phyloP scores from a whole-genome alignment of 1,139 yeast genomes.

The Debaryomycetaceae sp. region DNA sequence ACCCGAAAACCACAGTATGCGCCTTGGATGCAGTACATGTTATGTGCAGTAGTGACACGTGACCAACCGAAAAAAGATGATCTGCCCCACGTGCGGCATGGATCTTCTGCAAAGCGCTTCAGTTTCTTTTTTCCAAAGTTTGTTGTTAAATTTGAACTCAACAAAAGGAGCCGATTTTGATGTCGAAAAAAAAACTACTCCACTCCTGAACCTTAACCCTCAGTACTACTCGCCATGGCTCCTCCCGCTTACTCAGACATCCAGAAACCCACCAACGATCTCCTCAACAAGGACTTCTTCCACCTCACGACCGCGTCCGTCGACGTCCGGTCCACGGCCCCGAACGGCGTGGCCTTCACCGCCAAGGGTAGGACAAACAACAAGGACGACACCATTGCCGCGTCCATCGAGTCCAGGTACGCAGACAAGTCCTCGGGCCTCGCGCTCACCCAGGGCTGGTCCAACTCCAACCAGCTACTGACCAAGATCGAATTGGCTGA shows the following conservation, averaged over 20 bases:
- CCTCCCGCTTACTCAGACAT: constrained; percentile 84
- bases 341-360: constrained; percentile 92
- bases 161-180: no score
- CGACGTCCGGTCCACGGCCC: constrained; percentile 87
- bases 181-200: no score
- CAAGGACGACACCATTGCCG: constrained; percentile 75
- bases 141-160: no score
- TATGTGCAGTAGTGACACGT: no score
- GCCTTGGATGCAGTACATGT: no score
- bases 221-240: constrained; percentile 24
- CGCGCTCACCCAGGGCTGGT: constrained; percentile 96
- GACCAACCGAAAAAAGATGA: no score
- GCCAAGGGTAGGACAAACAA: constrained; percentile 86
- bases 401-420: constrained; percentile 86
- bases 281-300: constrained; percentile 86
- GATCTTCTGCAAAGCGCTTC: no score
- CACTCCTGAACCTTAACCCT: no score
- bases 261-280: constrained; percentile 82
- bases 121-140: no score
- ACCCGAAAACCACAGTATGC: no score
- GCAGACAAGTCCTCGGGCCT: constrained; percentile 89
- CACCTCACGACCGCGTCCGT: constrained; percentile 81
- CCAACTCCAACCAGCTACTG: constrained; percentile 83
- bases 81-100: no score
- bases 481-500: constrained; percentile 91